Evolutionary conservation across 2,329 filamentous ascomycete species (phyloP), one percentile per base, ranked within the genome.

Genomic region (Colletotrichum scovillei): DNA sequence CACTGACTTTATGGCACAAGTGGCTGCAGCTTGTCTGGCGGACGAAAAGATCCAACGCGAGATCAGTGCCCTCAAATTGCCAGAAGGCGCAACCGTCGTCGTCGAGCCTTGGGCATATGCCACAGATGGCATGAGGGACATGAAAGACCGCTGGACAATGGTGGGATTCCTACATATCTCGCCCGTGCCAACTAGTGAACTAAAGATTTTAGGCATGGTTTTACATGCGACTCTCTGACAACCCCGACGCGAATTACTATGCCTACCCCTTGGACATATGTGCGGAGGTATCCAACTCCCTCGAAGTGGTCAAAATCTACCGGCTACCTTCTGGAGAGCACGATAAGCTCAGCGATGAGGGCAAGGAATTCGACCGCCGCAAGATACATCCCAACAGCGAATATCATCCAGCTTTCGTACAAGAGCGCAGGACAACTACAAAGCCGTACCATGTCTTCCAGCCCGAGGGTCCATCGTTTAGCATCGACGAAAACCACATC

Each of bases 41-140:
- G 82, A 89, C 56, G 42, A 75, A 0, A 67, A 78, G 19, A 83
- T 90, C 0, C 83, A 88, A 75, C 79, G 78, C 0, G 85, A 86
- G 63, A 84, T 88, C 24, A 63, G 78, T 2, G 77, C 76, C 1
- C 78, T 89, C 4, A 76, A 86, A 0, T 78, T 90, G 0, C 88
- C 88, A 0, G 74, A 80, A 5, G 84, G 81, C 1, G 82, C 86
- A 0, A 81, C 79, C 0, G 85, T 88, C 1, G 81, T 86, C 4
- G 83, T 88, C 49, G 88, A 90, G 75, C 84, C 88, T 0, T 90
- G 88, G 88, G 84, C 88, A 1, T 90, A 90, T 78, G 88, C 84
- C 0, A 86, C 86, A 0, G 87, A 90, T 77, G 88, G 88, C 0
- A 84, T 86, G 81, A 86, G 86, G 60, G 86, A 89, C 59, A 88